phyloP scores from a whole-genome alignment of 768 basidiomycete genomes.

The Coprinopsis cinerea region DNA sequence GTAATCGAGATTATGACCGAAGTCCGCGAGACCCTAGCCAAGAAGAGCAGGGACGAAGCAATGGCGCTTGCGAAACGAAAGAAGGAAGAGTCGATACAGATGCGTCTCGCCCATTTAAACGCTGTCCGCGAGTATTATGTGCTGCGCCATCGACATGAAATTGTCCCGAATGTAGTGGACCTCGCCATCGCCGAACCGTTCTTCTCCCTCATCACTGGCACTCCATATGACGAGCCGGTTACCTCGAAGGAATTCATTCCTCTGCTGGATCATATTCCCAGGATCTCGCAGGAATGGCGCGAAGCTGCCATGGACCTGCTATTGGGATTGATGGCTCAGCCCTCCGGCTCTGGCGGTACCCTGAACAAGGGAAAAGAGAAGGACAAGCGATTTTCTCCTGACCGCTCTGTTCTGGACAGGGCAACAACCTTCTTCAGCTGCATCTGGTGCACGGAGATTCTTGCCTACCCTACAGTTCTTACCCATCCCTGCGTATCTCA shows the following conservation, averaged over 20 bases:
- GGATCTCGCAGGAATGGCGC: neutral
- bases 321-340: neutral
- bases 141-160: neutral
- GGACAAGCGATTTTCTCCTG: neutral
- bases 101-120: neutral
- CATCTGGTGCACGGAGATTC: slow-evolving; percentile 1
- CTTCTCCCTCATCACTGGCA: slow-evolving; percentile 1
- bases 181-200: slow-evolving; percentile 4
- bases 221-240: neutral
- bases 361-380: neutral
- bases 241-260: neutral
- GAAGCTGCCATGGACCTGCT: neutral
- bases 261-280: neutral
- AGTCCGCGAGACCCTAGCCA: neutral
- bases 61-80: neutral
- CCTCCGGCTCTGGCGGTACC: neutral
- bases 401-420: neutral
- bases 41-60: neutral
- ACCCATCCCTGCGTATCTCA: neutral
- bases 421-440: slow-evolving; percentile 3
- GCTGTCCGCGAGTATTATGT: neutral
- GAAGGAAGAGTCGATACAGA: neutral
- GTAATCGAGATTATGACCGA: neutral
- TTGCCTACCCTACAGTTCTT: slow-evolving; percentile 3
- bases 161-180: neutral